Conservation (phyloP, 495 filamentous ascomycete species). For the Chlorociboria aeruginascens region DNA sequence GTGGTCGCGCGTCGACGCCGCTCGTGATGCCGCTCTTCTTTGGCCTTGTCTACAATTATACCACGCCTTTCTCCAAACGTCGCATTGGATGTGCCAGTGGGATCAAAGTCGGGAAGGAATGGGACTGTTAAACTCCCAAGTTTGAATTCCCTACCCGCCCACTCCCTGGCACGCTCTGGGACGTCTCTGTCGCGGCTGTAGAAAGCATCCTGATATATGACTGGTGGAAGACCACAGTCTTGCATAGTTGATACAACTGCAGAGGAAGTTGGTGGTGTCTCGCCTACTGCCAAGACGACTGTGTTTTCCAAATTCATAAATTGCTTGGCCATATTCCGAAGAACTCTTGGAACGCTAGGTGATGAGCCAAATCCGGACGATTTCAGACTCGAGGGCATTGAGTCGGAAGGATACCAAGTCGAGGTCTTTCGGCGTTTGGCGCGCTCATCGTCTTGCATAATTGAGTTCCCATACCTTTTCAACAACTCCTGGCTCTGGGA, state of each 20-base stretch:
- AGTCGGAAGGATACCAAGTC: too few relatives aligned
- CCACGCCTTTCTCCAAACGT: slow-evolving; percentile 40
- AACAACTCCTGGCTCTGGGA: too few relatives aligned
- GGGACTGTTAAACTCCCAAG: slow-evolving; percentile 62
- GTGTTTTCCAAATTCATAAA: not conserved
- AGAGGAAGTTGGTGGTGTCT: slow-evolving; percentile 24
- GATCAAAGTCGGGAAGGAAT: slow-evolving; percentile 71
- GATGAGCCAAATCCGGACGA: not conserved
- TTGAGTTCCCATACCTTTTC: too few relatives aligned
- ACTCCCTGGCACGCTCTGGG: slow-evolving; percentile 66
- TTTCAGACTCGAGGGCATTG: too few relatives aligned
- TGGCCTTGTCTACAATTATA: slow-evolving; percentile 31
- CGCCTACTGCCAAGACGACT: slow-evolving; percentile 19
- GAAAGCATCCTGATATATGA: slow-evolving; percentile 76
- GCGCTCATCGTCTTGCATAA: too few relatives aligned
- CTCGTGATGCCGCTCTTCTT: slow-evolving; percentile 37
- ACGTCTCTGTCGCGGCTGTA: slow-evolving; percentile 84
- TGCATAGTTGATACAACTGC: slow-evolving; percentile 34
- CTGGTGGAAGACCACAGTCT: slow-evolving; percentile 29
- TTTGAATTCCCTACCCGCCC: slow-evolving; percentile 80
- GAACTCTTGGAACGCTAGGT: not conserved
- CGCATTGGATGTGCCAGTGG: slow-evolving; percentile 41
- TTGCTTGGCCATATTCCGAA: slow-evolving; percentile 5
- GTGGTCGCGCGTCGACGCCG: slow-evolving; percentile 38
- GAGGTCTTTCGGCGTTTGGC: too few relatives aligned